Conservation (phyloP, 2,329 filamentous ascomycete species). For the Xylaria sp. region DNA sequence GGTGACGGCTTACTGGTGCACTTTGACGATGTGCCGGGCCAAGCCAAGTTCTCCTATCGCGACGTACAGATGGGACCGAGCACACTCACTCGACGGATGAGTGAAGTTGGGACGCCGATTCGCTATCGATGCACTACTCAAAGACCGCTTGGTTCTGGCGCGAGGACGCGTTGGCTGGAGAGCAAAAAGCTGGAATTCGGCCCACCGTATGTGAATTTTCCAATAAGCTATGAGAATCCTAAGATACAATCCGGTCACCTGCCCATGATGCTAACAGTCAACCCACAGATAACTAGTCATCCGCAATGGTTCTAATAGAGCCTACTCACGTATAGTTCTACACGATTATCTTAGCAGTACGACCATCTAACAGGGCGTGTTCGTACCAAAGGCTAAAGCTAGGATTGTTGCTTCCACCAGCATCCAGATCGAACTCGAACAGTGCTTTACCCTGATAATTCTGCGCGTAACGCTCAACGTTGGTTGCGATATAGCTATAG, state of each 20-base stretch:
- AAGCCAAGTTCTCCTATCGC: background rate
- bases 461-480: background rate
- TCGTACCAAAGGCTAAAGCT: conserved; percentile 15
- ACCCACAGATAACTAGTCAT: too few species aligned
- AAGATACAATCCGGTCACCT: too few species aligned
- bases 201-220: background rate
- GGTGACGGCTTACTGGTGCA: background rate
- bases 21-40: conserved; percentile 1
- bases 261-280: too few species aligned
- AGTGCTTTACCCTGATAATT: background rate
- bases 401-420: background rate
- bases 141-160: background rate
- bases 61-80: conserved; percentile 3
- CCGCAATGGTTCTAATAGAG: too few species aligned
- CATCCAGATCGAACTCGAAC: conserved; percentile 9
- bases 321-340: background rate
- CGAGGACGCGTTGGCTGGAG: background rate
- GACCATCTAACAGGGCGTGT: background rate
- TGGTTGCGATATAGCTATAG: conserved; percentile 9
- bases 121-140: background rate
- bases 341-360: background rate
- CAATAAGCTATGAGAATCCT: too few species aligned
- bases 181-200: background rate
- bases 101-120: background rate
- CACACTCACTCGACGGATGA: background rate